Base-by-base conservation (phyloP, 2,329 filamentous ascomycete species). In the Diaporthe humulicola region DNA sequence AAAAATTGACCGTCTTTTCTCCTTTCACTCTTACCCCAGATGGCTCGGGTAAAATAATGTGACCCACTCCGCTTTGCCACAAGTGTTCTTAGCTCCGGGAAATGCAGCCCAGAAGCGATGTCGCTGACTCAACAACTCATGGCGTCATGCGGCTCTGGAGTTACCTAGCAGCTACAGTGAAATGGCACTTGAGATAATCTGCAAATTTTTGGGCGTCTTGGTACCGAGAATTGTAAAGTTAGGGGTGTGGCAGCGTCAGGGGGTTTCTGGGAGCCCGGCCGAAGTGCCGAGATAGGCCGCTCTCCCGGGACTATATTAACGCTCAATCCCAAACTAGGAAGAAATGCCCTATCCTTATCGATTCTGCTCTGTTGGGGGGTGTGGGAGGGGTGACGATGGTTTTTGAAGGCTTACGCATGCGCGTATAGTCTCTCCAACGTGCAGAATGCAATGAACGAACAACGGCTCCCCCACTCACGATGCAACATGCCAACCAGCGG, bases 111-210 rank as follows among this genome's bases (percentile, higher is more conserved):
- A 25, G 9, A 33, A 54, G 45, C 64, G 45, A 69, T 54, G 45
- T 40, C 33, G 48, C 64, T 69, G 45, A 69, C 64, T 69, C 64
- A 40, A 69, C 64, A 54, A 28, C 54, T 28, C 48, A 54, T 69
- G 64, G 45, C 33, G 64, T 52, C 64, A 69, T 69, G 33, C 45
- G 25, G 64, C 30, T 36, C 50, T 52, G n/a, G 8, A 19, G 8
- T 28, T 52, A 22, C 15, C 64, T 33, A 8, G 45, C 45, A 33
- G 28, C 19, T 36, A 36, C 33, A n/a, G 22, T 36, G 64, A 54
- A 4, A 30, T 1, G n/a, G 36, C 12, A 14, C 12, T 15, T 0
- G 14, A 25, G 19, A 28, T 19, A 30, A n/a, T 28, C 33, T 19
- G 10, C 1, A 14, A 30, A 17, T 69, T 28, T 9, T 36, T 12